These are phyloP conservation scores for Plasmopara halstedii DNA, from an alignment of 352 stramenopile species.

Conservation along the genomic window DNA sequence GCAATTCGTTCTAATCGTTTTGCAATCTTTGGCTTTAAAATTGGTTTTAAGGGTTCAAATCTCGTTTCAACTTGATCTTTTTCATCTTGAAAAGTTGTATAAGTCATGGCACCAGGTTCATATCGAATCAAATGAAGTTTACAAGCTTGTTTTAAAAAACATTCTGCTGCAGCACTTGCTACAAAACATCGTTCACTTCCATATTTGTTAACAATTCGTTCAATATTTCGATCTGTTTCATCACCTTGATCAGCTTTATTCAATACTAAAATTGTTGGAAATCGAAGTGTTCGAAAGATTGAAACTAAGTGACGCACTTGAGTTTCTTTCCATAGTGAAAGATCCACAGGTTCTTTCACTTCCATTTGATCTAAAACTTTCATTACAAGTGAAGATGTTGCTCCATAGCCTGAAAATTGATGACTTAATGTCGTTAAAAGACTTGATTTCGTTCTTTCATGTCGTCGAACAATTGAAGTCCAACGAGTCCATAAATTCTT, in stretches of 20 bases:
- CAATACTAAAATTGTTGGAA: conserved; percentile 83
- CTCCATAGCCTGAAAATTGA: conserved; percentile 75
- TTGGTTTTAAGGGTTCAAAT: conserved; percentile 41
- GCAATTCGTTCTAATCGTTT: conserved; percentile 81
- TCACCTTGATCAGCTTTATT: conserved; percentile 85
- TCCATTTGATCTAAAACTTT: conserved; percentile 62
- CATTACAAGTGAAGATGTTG: conserved; percentile 62
- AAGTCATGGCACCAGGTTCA: conserved; percentile 82
- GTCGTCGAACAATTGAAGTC: conserved; percentile 66
- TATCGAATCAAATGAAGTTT: conserved; percentile 82
- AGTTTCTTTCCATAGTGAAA: conserved; percentile 42
- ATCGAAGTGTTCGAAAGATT: conserved; percentile 67
- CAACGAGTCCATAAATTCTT: conserved; percentile 85
- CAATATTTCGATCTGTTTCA: conserved; percentile 83
- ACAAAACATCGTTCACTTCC: conserved; percentile 82
- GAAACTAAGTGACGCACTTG: conserved; percentile 76
- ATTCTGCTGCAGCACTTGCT: conserved; percentile 79
- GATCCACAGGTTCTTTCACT: conserved; percentile 53
- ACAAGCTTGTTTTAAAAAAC: conserved; percentile 61
- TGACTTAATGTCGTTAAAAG: conserved; percentile 58
- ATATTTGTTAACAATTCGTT: conserved; percentile 85
- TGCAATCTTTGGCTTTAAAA: conserved; percentile 62
- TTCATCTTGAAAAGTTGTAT: conserved; percentile 61
- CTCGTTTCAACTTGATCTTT: conserved; percentile 26
- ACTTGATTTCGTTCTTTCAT: conserved; percentile 67